These are phyloP conservation scores for Lizanozyma gosingica DNA, from an alignment of 1,139 yeast species.

Conservation along the genomic window DNA sequence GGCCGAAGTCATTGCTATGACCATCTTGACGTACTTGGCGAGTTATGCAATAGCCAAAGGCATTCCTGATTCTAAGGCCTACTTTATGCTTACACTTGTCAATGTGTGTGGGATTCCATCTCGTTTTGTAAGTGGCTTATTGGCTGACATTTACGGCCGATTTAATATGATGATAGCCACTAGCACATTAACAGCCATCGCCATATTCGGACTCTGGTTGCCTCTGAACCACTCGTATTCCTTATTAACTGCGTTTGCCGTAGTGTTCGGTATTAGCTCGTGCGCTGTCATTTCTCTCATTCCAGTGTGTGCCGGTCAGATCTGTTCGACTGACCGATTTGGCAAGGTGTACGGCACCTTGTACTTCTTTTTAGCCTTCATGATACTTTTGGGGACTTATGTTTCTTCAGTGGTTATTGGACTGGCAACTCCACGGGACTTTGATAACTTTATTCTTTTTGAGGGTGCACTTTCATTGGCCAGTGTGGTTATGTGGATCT, in stretches of 20 bases:
- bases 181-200: constrained; percentile 24
- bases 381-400: constrained; percentile 36
- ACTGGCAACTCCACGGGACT: constrained; percentile 10
- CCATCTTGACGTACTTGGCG: constrained; percentile 44
- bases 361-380: constrained; percentile 55
- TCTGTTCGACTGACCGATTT: constrained; percentile 53
- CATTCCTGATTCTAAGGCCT: constrained; percentile 30
- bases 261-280: constrained; percentile 21
- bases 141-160: constrained; percentile 42
- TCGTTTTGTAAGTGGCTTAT: constrained; percentile 35
- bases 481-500: constrained; percentile 14
- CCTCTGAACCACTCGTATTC: constrained; percentile 20
- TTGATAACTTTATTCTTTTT: constrained; percentile 17
- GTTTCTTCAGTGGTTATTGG: constrained; percentile 20
- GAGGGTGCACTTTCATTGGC: constrained; percentile 19
- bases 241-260: constrained; percentile 17
- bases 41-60: constrained; percentile 41
- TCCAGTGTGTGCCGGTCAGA: constrained; percentile 46
- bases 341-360: constrained; percentile 66
- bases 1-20: constrained; percentile 40
- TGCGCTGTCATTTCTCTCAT: constrained; percentile 24
- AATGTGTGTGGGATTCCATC: constrained; percentile 42
- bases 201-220: constrained; percentile 38
- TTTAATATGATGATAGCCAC: constrained; percentile 44
- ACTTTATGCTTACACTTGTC: constrained; percentile 35